Base-by-base conservation (phyloP, 495 filamentous ascomycete genomes). In the Lasiosphaeriaceae sp. region DNA sequence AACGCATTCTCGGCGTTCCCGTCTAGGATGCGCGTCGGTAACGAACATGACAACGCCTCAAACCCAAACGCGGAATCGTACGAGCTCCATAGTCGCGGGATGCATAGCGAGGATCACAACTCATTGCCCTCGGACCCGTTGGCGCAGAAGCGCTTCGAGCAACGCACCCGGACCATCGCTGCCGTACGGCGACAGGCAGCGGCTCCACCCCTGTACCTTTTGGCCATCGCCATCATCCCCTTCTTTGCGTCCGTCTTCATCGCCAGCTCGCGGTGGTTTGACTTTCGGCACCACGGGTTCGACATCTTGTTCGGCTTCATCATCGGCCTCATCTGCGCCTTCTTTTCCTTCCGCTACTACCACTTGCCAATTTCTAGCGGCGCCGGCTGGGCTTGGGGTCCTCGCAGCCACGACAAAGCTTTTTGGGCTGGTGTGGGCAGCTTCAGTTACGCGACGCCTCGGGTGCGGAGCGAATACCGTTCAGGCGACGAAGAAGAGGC, bases 251-350 rank as follows among this genome's bases (percentile, higher is more conserved):
- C 83, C 47, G 67, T 80, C 50, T 84, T 80, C 59, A 75, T 86
- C 47, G 68, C 82, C 21, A 76, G 79, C 44, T 84, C 80, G n/a
- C 76, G 83, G 19, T 85, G 79, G 71, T 85, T 90, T 78, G 91
- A 96, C 66, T 90, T 88, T 64, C 80, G 90, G 9, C 91, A 96
- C 62, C 90, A 95, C 71, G 89, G 86, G 12, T 95, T 96, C 71
- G 91, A 96, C 57, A 91, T 95, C 44, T 77, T 96, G 21, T 89
- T 87, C 23, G 90, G 90, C 7, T 86, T 80, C 20, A 64, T 88
- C 2, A 82, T 92, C 46, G 89, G 89, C 8, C 63, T 70, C 21
- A 61, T 78, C 37, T 58, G 58, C 5, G 71, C 80, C 11, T 69
- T 77, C 53, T 82, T 79, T 58, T 62, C 77, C 21, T 83, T 83